Percentiles rank a stretch among this genome's conserved stretches.
Evolutionary conservation across 2,329 filamentous ascomycete genomes (phyloP).

Genomic region (Alternaria sp.): DNA sequence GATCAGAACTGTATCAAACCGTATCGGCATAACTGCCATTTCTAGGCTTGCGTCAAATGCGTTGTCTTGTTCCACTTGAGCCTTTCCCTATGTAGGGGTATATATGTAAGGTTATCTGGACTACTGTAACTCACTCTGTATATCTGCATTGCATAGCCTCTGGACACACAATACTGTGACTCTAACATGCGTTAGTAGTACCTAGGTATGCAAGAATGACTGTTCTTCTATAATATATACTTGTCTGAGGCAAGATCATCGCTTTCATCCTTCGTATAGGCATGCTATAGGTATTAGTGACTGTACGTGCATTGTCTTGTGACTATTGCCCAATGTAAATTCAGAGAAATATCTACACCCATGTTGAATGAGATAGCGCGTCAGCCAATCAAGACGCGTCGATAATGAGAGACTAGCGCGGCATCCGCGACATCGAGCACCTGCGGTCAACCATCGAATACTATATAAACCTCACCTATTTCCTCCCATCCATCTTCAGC

Average conservation of each 20-base stretch:
- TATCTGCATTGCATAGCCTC: not conserved
- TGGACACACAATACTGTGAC: not conserved
- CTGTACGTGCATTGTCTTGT: not conserved
- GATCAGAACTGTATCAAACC: not conserved
- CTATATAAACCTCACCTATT: not conserved
- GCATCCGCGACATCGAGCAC: not conserved
- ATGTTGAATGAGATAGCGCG: not conserved
- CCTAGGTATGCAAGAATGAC: not conserved
- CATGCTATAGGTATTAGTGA: not conserved
- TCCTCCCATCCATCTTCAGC: not conserved
- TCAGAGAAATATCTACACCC: not conserved
- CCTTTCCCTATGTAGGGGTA: fast-evolving
- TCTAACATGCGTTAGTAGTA: not conserved
- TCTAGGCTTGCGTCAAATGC: not conserved
- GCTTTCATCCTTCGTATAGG: not conserved
- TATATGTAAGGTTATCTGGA: not conserved
- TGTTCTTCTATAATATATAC: not conserved
- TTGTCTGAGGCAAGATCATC: not conserved
- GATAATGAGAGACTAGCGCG: not conserved
- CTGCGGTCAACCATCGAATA: not conserved
- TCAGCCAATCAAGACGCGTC: not conserved
- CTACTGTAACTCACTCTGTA: not conserved
- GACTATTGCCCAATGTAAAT: not conserved
- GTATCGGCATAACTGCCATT: not conserved
- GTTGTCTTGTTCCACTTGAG: not conserved